A percentile compares a stretch with the other conserved stretches of the same genome.
Evolutionary conservation across 2,329 filamentous ascomycete species (phyloP).

Genomic region (Pseudocercospora fijiensis): DNA sequence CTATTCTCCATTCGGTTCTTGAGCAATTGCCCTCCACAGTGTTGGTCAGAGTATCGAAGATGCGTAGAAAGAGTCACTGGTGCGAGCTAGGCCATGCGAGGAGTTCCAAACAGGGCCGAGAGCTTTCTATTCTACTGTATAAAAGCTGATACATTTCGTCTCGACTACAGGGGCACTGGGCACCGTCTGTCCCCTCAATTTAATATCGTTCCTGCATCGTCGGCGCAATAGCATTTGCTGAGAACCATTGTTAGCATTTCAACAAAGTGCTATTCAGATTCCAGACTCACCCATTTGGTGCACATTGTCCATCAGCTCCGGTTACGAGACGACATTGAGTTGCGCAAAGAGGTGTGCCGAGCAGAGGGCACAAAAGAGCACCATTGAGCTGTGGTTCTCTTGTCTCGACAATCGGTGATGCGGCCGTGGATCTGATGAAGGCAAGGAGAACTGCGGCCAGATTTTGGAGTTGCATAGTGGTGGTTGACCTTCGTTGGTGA

Average conservation of each 20-base stretch:
- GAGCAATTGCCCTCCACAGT: too few relatives aligned
- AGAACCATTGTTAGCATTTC: neutral
- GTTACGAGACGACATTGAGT: constrained; percentile 14
- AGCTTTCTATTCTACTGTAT: too few relatives aligned
- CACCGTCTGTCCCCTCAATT: neutral
- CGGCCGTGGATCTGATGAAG: constrained; percentile 10
- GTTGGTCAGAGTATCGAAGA: too few relatives aligned
- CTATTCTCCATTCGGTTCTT: too few relatives aligned
- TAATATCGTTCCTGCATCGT: constrained; percentile 16
- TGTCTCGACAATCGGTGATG: constrained; percentile 13
- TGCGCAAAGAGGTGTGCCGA: constrained; percentile 16
- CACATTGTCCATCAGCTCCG: constrained; percentile 16
- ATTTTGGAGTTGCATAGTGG: constrained; percentile 12
- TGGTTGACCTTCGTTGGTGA: neutral
- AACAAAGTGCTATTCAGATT: neutral
- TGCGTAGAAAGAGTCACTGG: too few relatives aligned
- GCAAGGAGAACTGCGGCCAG: constrained; percentile 11
- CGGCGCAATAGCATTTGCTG: constrained; percentile 21
- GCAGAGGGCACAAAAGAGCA: constrained; percentile 17
- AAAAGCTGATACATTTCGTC: neutral
- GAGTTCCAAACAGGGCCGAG: too few relatives aligned
- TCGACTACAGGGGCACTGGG: neutral
- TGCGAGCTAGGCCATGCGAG: too few relatives aligned
- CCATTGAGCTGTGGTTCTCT: constrained; percentile 17
- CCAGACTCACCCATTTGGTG: constrained; percentile 15